Base-by-base conservation (phyloP, 139 green algal genomes). In the Asterochloris sp. region DNA sequence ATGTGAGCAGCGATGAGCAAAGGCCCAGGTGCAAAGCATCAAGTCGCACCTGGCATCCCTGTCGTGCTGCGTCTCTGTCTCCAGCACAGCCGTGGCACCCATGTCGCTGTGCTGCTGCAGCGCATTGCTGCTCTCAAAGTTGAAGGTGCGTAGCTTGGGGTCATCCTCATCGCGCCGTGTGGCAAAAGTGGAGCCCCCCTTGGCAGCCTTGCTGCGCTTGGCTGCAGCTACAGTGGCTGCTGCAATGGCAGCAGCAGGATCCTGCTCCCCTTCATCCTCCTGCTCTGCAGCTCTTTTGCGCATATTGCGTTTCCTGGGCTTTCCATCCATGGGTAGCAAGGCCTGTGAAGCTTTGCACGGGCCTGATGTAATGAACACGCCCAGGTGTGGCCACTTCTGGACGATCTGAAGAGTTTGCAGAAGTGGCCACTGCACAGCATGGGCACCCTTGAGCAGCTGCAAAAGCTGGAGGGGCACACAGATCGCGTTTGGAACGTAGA, bases 61-160 rank as follows among this genome's bases (percentile, higher is more conserved):
- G 80, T 97, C 92, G 62, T 87, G 89, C 73, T 93, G 83, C 10
- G 94, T 98, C 80, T 97, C 93, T 26, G 91, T 95, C 78, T 98
- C 91, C 26, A 96, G 79, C 0, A 24, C 28, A 0, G 84, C 64
- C 0, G 93, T 97, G 0, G 92, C 95, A 11, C 87, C 85, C 27
- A 85, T 66, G 86, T 96, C 92, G 0, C 68, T 83, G 0, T 69
- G 38, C 83, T 90, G 81, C 82, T 91, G 89, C 69, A 91, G 21
- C 29, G 76, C 74, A 12, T 84, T 71, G 68, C 68, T 85, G 80
- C 88, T 90, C 47, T 87, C 82, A 74, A 86, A 93, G 69, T 81
- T 85, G 63, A 91, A 91, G 24, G 82, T 69, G 66, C 86, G 74
- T 4, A 80, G 15, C 27, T 86, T 78, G 10, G 83, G 73, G 0